Base-by-base conservation (phyloP, 169 alveolate genomes). In the Eimeria sp. region DNA sequence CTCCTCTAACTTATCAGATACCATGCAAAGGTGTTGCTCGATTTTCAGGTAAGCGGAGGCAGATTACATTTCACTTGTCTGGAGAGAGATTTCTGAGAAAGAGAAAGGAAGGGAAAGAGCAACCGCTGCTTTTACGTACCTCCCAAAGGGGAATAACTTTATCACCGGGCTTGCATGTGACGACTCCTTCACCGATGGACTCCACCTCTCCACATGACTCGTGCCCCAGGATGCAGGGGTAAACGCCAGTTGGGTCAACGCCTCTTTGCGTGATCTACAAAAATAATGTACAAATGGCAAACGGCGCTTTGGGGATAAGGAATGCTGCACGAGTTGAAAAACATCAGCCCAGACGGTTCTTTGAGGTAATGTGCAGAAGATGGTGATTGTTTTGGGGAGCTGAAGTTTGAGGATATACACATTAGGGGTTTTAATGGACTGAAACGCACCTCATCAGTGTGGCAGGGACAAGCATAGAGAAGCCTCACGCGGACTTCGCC, bases 151-250 rank as follows among this genome's bases (percentile, higher is more conserved):
- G 99, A 60, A 98, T 98, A 23, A 98, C 98, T 60, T 95, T 95
- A 71, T 97, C 98, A 25, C 99, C 99, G 25, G 96, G 97, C 88
- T 97, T 64, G 54, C 97, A 97, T n/a, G 99, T 97, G 72, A 98
- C 97, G n/a, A 97, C 99, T 6, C 98, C 99, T 89, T 98, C 98
- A 54, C 99, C 99, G 54, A 98, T 89, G 71, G 97, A 95, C 90
- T 98, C 99, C 54, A 98, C 99, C 88, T 97, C 89, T 33, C 98
- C 98, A n/a, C 97, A 96, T 46, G 98, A 98, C 97, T 98, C 99
- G 91, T 98, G 99, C 18, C 99, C 99, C 64, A 97, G 74, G 89
- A 98, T 97, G 74, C 97, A 87, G 1, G 98, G 99, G 97, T 95
- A 97, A 14, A 80, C 80, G 6, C 97, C 98, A 85, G 97, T 98